Evolutionary conservation across 179 eudicot genomes (phyloP).

Genomic region (Beta macrorhiza): DNA sequence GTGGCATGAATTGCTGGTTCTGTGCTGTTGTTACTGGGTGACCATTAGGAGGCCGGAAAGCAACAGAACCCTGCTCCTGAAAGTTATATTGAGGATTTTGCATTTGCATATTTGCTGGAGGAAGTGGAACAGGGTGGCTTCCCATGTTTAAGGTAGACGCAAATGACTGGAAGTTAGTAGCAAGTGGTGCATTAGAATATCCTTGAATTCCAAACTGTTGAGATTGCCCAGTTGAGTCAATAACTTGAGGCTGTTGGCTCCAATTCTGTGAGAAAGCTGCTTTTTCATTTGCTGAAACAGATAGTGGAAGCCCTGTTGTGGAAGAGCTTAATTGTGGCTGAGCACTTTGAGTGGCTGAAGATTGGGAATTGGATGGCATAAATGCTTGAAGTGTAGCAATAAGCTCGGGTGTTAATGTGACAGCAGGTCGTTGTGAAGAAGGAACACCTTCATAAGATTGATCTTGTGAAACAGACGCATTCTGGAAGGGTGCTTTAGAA

Average conservation of each 20-base stretch:
- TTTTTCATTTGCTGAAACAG: conserved; percentile 27
- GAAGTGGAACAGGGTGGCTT: conserved; percentile 29
- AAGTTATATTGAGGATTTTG: conserved; percentile 45
- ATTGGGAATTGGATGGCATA: conserved; percentile 50
- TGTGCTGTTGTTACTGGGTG: conserved; percentile 36
- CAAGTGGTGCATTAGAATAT: conserved; percentile 40
- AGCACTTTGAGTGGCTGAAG: conserved; percentile 41
- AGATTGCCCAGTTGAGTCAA: conserved; percentile 41
- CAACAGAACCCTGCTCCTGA: conserved; percentile 44
- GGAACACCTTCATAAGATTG: conserved; percentile 33
- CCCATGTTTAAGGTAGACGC: conserved; percentile 30
- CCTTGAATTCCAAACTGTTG: conserved; percentile 49
- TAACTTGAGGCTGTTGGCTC: conserved; percentile 48
- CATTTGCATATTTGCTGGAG: conserved; percentile 36
- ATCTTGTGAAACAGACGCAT: conserved; percentile 37
- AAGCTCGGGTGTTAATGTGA: conserved; percentile 79
- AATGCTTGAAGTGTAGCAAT: conserved; percentile 80
- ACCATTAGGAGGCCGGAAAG: conserved; percentile 40
- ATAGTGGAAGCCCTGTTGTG: conserved; percentile 23
- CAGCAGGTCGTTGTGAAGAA: conserved; percentile 46
- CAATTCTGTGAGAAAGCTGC: conserved; percentile 44
- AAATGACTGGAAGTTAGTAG: conserved; percentile 39
- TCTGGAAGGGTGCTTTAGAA: conserved; percentile 35
- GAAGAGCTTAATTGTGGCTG: conserved; percentile 41
- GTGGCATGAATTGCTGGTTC: conserved; percentile 39